Conservation (phyloP, 2,329 filamentous ascomycete genomes). For the Fusarium scirpi region DNA sequence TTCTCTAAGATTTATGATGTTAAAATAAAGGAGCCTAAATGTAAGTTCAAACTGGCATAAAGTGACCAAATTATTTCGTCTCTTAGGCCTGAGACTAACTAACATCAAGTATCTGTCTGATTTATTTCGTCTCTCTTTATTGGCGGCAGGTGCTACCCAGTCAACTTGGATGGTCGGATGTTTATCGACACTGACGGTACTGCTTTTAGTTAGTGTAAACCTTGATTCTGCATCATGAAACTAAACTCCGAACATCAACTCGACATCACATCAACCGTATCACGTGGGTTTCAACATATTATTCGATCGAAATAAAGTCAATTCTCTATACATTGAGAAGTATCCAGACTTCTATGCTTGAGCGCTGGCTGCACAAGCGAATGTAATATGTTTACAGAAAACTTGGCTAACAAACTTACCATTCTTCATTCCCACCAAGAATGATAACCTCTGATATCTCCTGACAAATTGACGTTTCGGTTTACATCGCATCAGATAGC, state of each 20-base stretch:
- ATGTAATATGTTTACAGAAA: not conserved
- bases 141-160: not conserved
- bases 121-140: not conserved
- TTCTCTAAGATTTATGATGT: not conserved
- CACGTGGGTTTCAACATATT: not conserved
- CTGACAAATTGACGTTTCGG: not conserved
- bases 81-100: not conserved
- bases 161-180: not conserved
- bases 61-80: not conserved
- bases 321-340: not conserved
- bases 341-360: not conserved
- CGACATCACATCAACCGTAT: not conserved
- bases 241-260: not conserved
- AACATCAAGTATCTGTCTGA: not conserved
- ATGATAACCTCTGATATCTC: not conserved
- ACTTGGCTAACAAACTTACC: not conserved
- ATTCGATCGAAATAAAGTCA: not conserved
- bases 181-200: not conserved
- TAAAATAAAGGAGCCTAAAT: not conserved
- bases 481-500: not conserved
- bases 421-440: not conserved
- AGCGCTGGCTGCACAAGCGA: not conserved
- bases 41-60: not conserved
- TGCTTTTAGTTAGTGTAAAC: slow-evolving; percentile 9
- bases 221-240: not conserved